Evolutionary conservation across 805 yeast genomes (phyloP).

Genomic region (Nakazawaea ambrosiae): DNA sequence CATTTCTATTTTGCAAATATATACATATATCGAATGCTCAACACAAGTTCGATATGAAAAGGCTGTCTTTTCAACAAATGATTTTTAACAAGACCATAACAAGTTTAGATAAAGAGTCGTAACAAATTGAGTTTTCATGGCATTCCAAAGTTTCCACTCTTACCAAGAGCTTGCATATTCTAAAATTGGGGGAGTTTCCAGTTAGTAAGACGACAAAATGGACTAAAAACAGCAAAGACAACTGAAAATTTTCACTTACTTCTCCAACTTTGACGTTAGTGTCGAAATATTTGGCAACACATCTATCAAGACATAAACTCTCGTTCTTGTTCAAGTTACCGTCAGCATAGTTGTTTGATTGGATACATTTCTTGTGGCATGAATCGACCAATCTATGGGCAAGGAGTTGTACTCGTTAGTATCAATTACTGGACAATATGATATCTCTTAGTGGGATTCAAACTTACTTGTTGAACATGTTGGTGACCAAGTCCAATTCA

Average conservation of each 20-base stretch:
- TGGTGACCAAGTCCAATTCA: slow-evolving; percentile 94
- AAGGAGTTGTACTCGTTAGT: slow-evolving; percentile 6
- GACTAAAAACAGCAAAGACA: neutral
- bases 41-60: no score
- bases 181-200: no score
- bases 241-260: slow-evolving; percentile 19
- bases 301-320: slow-evolving; percentile 86
- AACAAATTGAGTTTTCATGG: slow-evolving; percentile 13
- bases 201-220: slow-evolving; percentile 3
- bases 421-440: no score
- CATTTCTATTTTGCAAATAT: neutral
- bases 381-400: slow-evolving; percentile 69
- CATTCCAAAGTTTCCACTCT: slow-evolving; percentile 24
- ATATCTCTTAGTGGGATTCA: no score
- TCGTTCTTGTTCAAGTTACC: slow-evolving; percentile 75
- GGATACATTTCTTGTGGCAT: slow-evolving; percentile 84
- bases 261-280: slow-evolving; percentile 94
- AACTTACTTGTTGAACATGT: slow-evolving; percentile 74
- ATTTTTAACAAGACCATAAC: no score
- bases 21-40: no score
- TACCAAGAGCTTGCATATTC: slow-evolving; percentile 31
- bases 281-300: slow-evolving; percentile 92
- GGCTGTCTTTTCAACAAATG: no score
- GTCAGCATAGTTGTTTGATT: slow-evolving; percentile 48
- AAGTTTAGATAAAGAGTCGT: no score